phyloP scores from a whole-genome alignment of 2,329 filamentous ascomycete genomes.

The Aspergillus neoniger region DNA sequence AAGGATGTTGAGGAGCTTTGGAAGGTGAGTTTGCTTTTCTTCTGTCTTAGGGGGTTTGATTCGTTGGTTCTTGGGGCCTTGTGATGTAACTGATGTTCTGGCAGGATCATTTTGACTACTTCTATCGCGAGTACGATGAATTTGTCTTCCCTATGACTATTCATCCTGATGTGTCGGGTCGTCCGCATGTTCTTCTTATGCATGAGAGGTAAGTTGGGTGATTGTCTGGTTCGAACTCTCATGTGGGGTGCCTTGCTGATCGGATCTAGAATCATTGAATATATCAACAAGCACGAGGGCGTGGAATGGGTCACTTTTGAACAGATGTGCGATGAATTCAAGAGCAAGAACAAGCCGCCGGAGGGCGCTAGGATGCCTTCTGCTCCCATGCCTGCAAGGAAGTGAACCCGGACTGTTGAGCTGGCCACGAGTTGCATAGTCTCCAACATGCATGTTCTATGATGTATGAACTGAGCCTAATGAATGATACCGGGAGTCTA shows the following conservation, averaged over 20 bases:
- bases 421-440: neutral
- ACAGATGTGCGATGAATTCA: slow-evolving; percentile 73
- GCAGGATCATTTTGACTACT: slow-evolving; percentile 66
- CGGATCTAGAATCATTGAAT: slow-evolving; percentile 58
- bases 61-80: neutral
- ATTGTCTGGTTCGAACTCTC: neutral
- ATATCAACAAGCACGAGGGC: slow-evolving; percentile 64
- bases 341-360: slow-evolving; percentile 42
- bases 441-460: neutral
- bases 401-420: neutral
- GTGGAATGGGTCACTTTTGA: slow-evolving; percentile 58
- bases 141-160: slow-evolving; percentile 78
- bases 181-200: slow-evolving; percentile 73
- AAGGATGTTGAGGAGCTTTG: slow-evolving; percentile 62
- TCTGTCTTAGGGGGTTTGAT: neutral
- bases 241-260: slow-evolving; percentile 12
- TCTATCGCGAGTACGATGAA: slow-evolving; percentile 74
- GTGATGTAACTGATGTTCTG: slow-evolving; percentile 57
- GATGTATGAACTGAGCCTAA: neutral
- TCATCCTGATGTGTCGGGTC: slow-evolving; percentile 71
- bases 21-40: slow-evolving; percentile 31
- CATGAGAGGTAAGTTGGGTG: slow-evolving; percentile 63
- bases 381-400: slow-evolving; percentile 14
- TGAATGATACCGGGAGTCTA: neutral
- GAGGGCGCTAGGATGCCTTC: slow-evolving; percentile 30